phyloP scores from a whole-genome alignment of 2,329 filamentous ascomycete genomes.

The Stagonosporopsis rhizophila region DNA sequence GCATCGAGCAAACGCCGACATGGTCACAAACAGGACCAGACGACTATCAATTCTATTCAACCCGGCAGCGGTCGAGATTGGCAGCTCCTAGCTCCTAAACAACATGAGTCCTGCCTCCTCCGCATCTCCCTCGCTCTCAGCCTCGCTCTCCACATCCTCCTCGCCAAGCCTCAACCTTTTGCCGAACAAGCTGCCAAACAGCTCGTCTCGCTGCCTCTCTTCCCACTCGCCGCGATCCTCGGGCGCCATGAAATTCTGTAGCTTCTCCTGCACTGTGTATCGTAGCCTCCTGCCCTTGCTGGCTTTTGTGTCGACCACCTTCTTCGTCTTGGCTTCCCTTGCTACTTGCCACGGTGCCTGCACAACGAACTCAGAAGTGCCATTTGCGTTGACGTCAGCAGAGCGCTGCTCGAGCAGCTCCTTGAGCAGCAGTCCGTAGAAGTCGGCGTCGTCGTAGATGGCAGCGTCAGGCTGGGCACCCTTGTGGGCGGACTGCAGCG shows the following conservation, averaged over 20 bases:
- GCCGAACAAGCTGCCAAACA: slow-evolving; percentile 61
- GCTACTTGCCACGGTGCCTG: slow-evolving; percentile 66
- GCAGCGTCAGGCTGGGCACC: slow-evolving; percentile 40
- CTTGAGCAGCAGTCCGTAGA: slow-evolving; percentile 92
- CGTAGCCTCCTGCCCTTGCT: slow-evolving; percentile 94
- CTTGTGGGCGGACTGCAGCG: slow-evolving; percentile 63
- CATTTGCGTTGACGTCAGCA: slow-evolving; percentile 60
- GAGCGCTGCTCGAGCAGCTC: slow-evolving; percentile 91
- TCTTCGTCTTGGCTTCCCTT: slow-evolving; percentile 82
- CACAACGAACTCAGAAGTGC: slow-evolving; percentile 57
- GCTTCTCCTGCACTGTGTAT: slow-evolving; percentile 94
- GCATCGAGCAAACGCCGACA: slow-evolving; percentile 5
- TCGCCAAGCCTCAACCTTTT: slow-evolving; percentile 54
- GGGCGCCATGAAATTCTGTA: slow-evolving; percentile 97
- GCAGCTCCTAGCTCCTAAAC: slow-evolving; percentile 43
- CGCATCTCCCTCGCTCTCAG: slow-evolving; percentile 46
- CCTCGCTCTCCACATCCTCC: slow-evolving; percentile 47
- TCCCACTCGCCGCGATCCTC: slow-evolving; percentile 85
- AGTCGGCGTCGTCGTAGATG: slow-evolving; percentile 92
- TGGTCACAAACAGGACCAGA: background rate
- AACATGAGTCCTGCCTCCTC: slow-evolving; percentile 49
- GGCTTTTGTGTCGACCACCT: slow-evolving; percentile 88
- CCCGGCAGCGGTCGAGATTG: too few species aligned
- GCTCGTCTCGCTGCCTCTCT: slow-evolving; percentile 74
- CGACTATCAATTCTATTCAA: background rate